Conservation (phyloP, 2,329 filamentous ascomycete species). For the Thermothelomyces thermophilus region DNA sequence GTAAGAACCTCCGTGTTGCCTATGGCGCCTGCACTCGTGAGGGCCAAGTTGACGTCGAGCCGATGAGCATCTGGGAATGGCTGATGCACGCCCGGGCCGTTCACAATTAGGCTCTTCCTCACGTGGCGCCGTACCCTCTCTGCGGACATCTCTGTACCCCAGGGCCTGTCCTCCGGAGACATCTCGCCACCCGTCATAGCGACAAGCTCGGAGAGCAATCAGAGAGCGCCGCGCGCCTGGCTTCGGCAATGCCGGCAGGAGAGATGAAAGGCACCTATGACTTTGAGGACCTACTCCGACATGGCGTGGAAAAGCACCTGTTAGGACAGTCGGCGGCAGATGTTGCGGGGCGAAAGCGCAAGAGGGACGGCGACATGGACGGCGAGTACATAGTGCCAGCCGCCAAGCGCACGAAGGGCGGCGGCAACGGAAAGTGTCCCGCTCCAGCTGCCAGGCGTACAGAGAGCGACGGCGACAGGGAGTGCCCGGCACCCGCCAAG, state of each 20-base stretch:
- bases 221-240: slow-evolving; percentile 7
- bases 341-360: slow-evolving; percentile 6
- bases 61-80: slow-evolving; percentile 11
- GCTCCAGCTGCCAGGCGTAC: slow-evolving; percentile 2
- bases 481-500: not conserved
- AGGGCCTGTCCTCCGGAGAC: slow-evolving; percentile 6
- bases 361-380: slow-evolving; percentile 8
- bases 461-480: not conserved
- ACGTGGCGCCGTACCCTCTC: slow-evolving; percentile 5
- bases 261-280: slow-evolving; percentile 2
- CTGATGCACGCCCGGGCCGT: slow-evolving; percentile 8
- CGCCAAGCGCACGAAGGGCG: slow-evolving; percentile 5
- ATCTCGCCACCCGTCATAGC: slow-evolving; percentile 8
- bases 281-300: slow-evolving; percentile 13
- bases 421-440: not conserved
- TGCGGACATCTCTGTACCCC: slow-evolving; percentile 10
- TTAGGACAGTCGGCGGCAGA: slow-evolving; percentile 4
- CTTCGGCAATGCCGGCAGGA: slow-evolving; percentile 9
- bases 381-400: slow-evolving; percentile 4
- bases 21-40: slow-evolving; percentile 12
- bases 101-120: slow-evolving; percentile 10
- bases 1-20: slow-evolving; percentile 6
- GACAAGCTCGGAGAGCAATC: not conserved
- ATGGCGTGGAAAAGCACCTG: slow-evolving; percentile 9
- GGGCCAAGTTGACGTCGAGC: slow-evolving; percentile 11